Base-by-base conservation (phyloP, 495 filamentous ascomycete genomes). In the Daldinia bambusicola region DNA sequence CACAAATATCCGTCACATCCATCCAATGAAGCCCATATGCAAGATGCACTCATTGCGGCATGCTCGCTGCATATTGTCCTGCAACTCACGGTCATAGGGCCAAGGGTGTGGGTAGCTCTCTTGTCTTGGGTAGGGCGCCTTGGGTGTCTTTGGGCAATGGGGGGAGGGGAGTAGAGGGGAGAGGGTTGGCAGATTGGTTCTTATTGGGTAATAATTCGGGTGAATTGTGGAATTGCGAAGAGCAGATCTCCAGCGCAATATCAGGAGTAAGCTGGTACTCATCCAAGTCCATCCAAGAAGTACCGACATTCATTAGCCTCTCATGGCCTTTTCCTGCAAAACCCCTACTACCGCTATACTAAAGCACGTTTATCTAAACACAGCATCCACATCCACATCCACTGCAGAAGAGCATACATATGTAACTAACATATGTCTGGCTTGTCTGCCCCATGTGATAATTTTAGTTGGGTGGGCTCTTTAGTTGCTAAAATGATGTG, bases 1-100 rank as follows among this genome's bases (percentile, higher is more conserved):
- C 41, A 69, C 66, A 73, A 73, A 73, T 73, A 73, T 62, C 70
- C 70, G 67, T 41, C 69, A 66, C 65, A 73, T 37, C 67, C 71
- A 74, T 67, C 71, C 71, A 74, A 74, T 74, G 63, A 67, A 70
- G 55, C 63, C 58, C 51, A 64, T 67, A 76, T 76, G 75, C 75
- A 75, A 71, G 62, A 76, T 75, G 71, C 69, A 48, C 71, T 76
- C 69, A 74, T 74, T 72, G 55, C 58, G 74, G 71, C 60, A 59
- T 56, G 58, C 58, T 67, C 50, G 48, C 20, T 69, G 71, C 71
- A 74, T 71, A 64, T 67, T 68, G 20, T 63, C 60, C 63, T 76
- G 74, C 67, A 67, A 65, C 60, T 62, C 55, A 38, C 61, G 74
- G 75, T 75, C 72, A 74, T 74, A 74, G 72, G 74, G 69, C 71